phyloP scores from a whole-genome alignment of 345 rosid species.

The Diplotaxis tenuifolia region DNA sequence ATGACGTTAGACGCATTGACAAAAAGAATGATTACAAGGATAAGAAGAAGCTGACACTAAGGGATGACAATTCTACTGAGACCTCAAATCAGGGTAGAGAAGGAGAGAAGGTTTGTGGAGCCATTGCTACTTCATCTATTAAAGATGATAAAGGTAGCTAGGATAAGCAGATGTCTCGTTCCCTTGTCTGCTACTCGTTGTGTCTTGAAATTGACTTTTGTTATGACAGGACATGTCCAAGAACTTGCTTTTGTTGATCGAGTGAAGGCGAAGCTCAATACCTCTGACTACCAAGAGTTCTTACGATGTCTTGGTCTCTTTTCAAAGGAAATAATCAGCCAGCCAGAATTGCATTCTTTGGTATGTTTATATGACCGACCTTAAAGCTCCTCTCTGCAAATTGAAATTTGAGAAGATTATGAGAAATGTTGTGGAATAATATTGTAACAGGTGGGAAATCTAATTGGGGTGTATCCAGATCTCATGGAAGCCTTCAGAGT shows the following conservation, averaged over 20 bases:
- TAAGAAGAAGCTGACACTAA: slow-evolving; percentile 46
- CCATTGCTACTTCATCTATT: slow-evolving; percentile 48
- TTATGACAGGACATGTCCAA: slow-evolving; percentile 60
- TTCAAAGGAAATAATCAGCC: slow-evolving; percentile 74
- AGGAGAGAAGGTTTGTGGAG: slow-evolving; percentile 53
- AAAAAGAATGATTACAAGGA: slow-evolving; percentile 72
- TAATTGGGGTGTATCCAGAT: slow-evolving; percentile 75
- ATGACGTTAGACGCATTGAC: slow-evolving; percentile 64
- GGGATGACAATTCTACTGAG: slow-evolving; percentile 52
- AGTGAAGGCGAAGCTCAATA: slow-evolving; percentile 70
- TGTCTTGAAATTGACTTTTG: background rate
- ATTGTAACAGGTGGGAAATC: slow-evolving; percentile 57
- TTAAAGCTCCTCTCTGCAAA: background rate
- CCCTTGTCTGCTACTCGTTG: background rate
- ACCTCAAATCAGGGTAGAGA: slow-evolving; percentile 58
- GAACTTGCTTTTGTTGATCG: slow-evolving; percentile 79
- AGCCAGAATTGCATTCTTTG: slow-evolving; percentile 75
- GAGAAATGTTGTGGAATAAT: no score
- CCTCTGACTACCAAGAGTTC: slow-evolving; percentile 73
- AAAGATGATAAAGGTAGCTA: slow-evolving; percentile 64
- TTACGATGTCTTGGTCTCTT: slow-evolving; percentile 79
- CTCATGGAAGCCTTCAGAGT: slow-evolving; percentile 77
- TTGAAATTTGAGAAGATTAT: background rate
- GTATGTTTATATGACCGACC: slow-evolving; percentile 44
- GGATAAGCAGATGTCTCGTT: slow-evolving; percentile 47